phyloP scores from a whole-genome alignment of 1,284 basidiomycete species.

The Coniferiporia sulphurascens region DNA sequence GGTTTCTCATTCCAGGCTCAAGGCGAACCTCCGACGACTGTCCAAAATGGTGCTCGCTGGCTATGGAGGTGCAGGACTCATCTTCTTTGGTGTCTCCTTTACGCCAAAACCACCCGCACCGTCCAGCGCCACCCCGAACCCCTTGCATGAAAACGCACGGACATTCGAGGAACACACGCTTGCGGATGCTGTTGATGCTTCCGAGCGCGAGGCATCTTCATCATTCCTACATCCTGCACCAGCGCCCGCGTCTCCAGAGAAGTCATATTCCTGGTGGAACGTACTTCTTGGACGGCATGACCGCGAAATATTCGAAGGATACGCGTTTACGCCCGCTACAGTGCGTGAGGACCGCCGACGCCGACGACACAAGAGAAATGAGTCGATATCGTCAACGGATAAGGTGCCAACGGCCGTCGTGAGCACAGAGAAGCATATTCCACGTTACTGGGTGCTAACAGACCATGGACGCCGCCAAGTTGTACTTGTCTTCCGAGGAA shows the following conservation, averaged over 20 bases:
- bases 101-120: conserved; percentile 27
- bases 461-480: conserved; percentile 68
- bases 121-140: conserved; percentile 26
- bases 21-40: conserved; percentile 61
- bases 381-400: conserved; percentile 38
- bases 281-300: conserved; percentile 72
- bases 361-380: conserved; percentile 29
- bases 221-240: conserved; percentile 17
- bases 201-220: conserved; percentile 51
- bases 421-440: conserved; percentile 68
- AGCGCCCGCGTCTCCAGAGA: conserved; percentile 8
- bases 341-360: conserved; percentile 21
- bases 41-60: conserved; percentile 77
- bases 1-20: conserved; percentile 49
- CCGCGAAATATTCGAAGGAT: conserved; percentile 68
- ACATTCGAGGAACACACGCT: conserved; percentile 54
- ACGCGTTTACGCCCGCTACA: conserved; percentile 32
- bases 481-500: conserved; percentile 58
- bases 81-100: conserved; percentile 71
- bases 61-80: conserved; percentile 70
- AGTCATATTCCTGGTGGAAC: conserved; percentile 72
- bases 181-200: conserved; percentile 59
- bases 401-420: conserved; percentile 44
- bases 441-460: conserved; percentile 76
- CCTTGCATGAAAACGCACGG: conserved; percentile 24